Evolutionary conservation across 306 rosid species (phyloP).

Genomic region (Senna siamea): DNA sequence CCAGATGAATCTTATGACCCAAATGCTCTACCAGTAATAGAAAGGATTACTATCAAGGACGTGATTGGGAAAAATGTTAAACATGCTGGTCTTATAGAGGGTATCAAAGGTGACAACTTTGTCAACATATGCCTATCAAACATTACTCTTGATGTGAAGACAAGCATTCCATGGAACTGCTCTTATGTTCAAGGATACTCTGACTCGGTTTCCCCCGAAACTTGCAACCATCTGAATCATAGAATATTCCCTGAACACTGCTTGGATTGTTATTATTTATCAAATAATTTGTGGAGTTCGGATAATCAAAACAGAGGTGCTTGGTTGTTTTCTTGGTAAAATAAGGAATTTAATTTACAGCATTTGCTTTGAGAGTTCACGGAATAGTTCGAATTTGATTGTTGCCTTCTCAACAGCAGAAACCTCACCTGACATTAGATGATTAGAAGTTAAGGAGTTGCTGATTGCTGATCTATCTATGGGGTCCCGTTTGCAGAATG

Average conservation of each 20-base stretch:
- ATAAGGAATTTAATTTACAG: conserved; percentile 49
- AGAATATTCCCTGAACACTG: conserved; percentile 63
- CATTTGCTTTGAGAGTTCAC: conserved; percentile 46
- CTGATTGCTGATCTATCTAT: conserved; percentile 28
- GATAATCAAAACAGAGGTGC: conserved; percentile 50
- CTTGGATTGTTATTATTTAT: conserved; percentile 66
- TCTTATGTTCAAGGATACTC: conserved; percentile 69
- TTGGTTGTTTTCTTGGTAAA: conserved; percentile 60
- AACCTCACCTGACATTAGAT: conserved; percentile 47
- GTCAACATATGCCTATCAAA: conserved; percentile 63
- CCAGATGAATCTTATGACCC: conserved; percentile 67
- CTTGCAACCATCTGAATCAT: conserved; percentile 57
- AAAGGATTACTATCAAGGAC: conserved; percentile 60
- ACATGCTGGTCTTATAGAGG: conserved; percentile 72
- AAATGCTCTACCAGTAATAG: conserved; percentile 63
- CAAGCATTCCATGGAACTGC: conserved; percentile 76
- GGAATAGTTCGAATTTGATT: conserved; percentile 55
- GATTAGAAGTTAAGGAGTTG: conserved; percentile 45
- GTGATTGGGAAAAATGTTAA: conserved; percentile 56
- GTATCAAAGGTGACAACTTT: conserved; percentile 67
- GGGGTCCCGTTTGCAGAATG: conserved; percentile 47
- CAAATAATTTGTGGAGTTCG: conserved; percentile 45
- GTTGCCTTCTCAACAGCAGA: conserved; percentile 50
- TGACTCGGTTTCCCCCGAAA: conserved; percentile 58
- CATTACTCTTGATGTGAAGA: conserved; percentile 53